Evolutionary conservation across 177 flowering plant genomes (phyloP).

Genomic region (Viscum album): DNA sequence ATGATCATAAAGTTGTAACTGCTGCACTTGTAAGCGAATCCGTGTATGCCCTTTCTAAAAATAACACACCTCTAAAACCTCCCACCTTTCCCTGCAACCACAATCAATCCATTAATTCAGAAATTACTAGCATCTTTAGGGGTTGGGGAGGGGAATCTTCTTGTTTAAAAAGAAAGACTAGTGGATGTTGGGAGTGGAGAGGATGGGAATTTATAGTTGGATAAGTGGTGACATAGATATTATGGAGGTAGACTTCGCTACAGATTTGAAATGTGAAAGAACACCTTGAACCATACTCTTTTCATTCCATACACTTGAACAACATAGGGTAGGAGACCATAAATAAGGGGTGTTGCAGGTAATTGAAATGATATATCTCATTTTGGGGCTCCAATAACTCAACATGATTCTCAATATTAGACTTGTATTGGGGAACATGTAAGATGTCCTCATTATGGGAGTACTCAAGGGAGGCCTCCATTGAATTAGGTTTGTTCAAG

Average conservation of each 20-base stretch:
- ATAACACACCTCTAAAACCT: constrained; percentile 43
- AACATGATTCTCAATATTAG: too few species aligned
- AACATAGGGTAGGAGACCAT: constrained; percentile 26
- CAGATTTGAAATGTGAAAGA: constrained; percentile 47
- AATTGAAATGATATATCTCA: constrained; percentile 33
- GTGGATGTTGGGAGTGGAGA: constrained; percentile 55
- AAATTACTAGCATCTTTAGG: too few species aligned
- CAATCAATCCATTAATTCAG: too few species aligned
- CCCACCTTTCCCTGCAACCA: constrained; percentile 31
- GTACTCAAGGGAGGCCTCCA: too few species aligned
- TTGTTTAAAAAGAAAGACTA: constrained; percentile 41
- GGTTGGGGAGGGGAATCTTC: constrained; percentile 22
- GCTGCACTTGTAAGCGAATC: constrained; percentile 48
- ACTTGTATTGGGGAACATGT: too few species aligned
- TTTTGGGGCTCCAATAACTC: too few species aligned
- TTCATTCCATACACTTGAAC: constrained; percentile 65
- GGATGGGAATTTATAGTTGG: constrained; percentile 42
- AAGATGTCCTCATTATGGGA: too few species aligned
- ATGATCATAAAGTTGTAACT: constrained; percentile 55
- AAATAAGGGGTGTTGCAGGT: constrained; percentile 49
- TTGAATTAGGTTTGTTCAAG: too few species aligned
- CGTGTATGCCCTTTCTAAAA: constrained; percentile 46
- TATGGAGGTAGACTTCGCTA: constrained; percentile 51
- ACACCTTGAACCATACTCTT: constrained; percentile 62
- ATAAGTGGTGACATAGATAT: constrained; percentile 59